Evolutionary conservation across 78 protist genomes (phyloP), one percentile per base, ranked within the genome.

Genomic region (Cavenderia fasciculata): DNA sequence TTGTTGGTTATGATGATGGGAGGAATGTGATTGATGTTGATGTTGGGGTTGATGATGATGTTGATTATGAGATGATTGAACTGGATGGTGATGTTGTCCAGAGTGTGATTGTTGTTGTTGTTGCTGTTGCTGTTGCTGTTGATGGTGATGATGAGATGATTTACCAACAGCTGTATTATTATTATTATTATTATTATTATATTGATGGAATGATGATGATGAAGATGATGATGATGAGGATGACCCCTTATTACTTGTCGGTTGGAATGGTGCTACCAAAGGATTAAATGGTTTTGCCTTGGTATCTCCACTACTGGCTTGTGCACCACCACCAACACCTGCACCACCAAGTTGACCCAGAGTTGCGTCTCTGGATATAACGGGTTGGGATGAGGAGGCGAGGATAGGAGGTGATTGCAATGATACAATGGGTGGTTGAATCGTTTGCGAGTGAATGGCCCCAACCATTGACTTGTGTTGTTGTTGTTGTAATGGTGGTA

Each of bases 211-310:
- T 63, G 72, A 4, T 18, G 72, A 49, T 12, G 54, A 12, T 18
- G 27, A 12, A 12, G 12, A 18, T 49, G 54, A 49, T 18, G 12
- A 49, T 12, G 54, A 14, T 12, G 14, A 12, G 14, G 14, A 49
- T 12, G 54, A 49, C 27, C 54, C 54, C 14, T 49, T 57, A 33
- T 75, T 82, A 38, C 33, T 72, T 54, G 57, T 72, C 23, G 89
- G 89, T 69, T 82, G 89, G 23, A 82, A 82, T 51, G 89, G 89
- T 7, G 89, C 89, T 25, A 82, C 89, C 44, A 68, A 36, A 21
- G 89, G 89, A 56, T 82, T 82, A 44, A 82, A 82, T 41, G 89
- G 89, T 82, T 65, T 65, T 16, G 16, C 18, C 21, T 51, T 34
- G 52, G n/a, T n/a, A n/a, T n/a, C n/a, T n/a, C n/a, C n/a, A n/a